Base-by-base conservation (phyloP, 2,329 filamentous ascomycete genomes). In the Gnomoniopsis sp. region DNA sequence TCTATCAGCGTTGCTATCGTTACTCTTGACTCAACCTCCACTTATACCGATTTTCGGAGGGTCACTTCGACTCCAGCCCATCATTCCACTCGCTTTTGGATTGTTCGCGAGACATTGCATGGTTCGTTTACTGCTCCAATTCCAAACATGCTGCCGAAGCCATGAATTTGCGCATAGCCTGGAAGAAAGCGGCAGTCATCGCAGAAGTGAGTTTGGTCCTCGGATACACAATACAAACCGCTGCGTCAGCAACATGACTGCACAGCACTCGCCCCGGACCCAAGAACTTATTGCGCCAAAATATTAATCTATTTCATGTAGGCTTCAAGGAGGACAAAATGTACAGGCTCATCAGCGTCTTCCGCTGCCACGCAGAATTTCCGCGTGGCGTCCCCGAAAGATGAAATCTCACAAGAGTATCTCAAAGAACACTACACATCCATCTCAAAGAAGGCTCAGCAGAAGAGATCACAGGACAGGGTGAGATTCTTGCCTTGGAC, bases 401-500 rank as follows among this genome's bases (percentile, higher is more conserved):
- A 68, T 58, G 65, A 67, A 30, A 62, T 67, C 46, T 62, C 70
- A 43, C 50, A 68, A 60, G 66, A 66, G 22, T 59, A 59, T 17
- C 65, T 66, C 38, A 64, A 65, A 55, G 68, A 66, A 30, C 66
- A 71, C 6, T 76, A 75, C 64, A 69, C 74, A 21, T 74, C 76
- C 17, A 72, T 74, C 41, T 73, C 74, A 7, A 74, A 74, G 62
- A 73, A 73, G n/a, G 76, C 78, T 64, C 79, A 76, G 64, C 72
- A 77, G 60, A 76, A 75, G 60, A 77, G 76, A 61, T 76, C 74
- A 19, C 71, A 77, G 55, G 79, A 83, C 61, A 74, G 79, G 66
- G 79, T 82, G 73, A 59, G 66, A 19, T 22, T 44, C 1, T n/a
- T 50, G 34, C 26, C n/a, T 36, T 30, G 12, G 34, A 38, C 58